Evolutionary conservation across 2,329 filamentous ascomycete species (phyloP).

Genomic region (Aspergillus sp.): DNA sequence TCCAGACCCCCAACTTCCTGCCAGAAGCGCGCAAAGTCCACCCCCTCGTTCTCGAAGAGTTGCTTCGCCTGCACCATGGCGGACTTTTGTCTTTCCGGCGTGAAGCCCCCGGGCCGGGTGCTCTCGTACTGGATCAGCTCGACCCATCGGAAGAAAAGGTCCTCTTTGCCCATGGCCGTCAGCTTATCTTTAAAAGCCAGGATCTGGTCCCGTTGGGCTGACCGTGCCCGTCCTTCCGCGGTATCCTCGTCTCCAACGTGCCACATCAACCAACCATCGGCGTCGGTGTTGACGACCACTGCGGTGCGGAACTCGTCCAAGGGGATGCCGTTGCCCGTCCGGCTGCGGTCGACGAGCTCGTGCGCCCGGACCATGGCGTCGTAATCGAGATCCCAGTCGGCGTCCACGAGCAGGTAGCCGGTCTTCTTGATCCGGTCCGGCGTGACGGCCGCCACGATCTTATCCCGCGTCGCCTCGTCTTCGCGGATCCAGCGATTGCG

Average conservation of each 20-base stretch:
- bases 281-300: constrained; percentile 67
- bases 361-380: constrained; percentile 74
- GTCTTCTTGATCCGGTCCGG: constrained; percentile 73
- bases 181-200: constrained; percentile 77
- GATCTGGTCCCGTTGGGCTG: constrained; percentile 62
- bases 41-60: constrained; percentile 69
- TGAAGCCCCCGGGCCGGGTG: constrained; percentile 74
- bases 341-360: constrained; percentile 57
- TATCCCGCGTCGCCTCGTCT: constrained; percentile 54
- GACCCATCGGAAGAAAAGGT: constrained; percentile 88
- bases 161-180: constrained; percentile 75
- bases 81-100: constrained; percentile 67
- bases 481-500: constrained; percentile 49
- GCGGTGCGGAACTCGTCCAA: constrained; percentile 70
- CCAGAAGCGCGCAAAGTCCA: constrained; percentile 84
- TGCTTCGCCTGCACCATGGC: constrained; percentile 73
- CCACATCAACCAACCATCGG: constrained; percentile 69
- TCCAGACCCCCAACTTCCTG: constrained; percentile 65
- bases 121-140: constrained; percentile 89
- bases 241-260: constrained; percentile 58
- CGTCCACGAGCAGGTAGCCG: constrained; percentile 81
- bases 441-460: constrained; percentile 67
- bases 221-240: constrained; percentile 38
- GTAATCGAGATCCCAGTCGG: constrained; percentile 87
- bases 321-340: constrained; percentile 35